Base-by-base conservation (phyloP, 2,329 filamentous ascomycete genomes). In the Aspergillus flavus region DNA sequence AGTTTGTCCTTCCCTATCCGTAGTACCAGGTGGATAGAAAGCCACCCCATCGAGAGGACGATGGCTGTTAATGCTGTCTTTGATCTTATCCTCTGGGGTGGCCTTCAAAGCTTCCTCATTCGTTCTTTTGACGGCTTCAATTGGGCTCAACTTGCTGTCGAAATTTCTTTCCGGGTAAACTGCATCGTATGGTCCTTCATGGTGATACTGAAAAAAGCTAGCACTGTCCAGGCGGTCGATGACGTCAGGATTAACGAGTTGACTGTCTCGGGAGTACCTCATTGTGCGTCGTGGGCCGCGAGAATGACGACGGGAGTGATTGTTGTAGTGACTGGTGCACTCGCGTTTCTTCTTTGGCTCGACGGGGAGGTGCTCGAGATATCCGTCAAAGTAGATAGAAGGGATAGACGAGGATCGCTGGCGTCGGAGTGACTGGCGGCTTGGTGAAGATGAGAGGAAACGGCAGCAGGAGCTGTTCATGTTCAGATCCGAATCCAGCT, bases 171-270 rank as follows among this genome's bases (percentile, higher is more conserved):
- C 87, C 1, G 90, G 82, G 58, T 92, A 83, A 2, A 92, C 90
- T 11, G 94, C 92, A 75, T 98, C 94, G 70, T 91, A 98, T 0
- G 94, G 94, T 0, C 94, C 94, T 67, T 90, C 92, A 72, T 98
- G 94, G 76, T 97, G 94, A 77, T 96, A 97, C 2, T 84, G 79
- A 21, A 84, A 84, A 57, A 86, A 85, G n/a, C 85, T 77, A 3
- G 85, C 81, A 59, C 82, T 84, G 74, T 97, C 94, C 1, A 98
- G 86, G 6, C 83, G 81, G 75, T 97, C 94, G 71, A 98, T 95
- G 10, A 84, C 83, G 76, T 98, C 94, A 1, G 92, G 86, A 53
- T 85, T 86, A 30, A 89, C 86, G 19, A 74, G 66, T 30, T 66
- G 66, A 10, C 73, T 75, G 43, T 70, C 59, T 0, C 68, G 71